Percentiles rank a stretch among this genome's conserved stretches.
These are phyloP conservation scores for Lycium ferocissimum DNA, from an alignment of 257 asterid genomes.

Conservation along the genomic window DNA sequence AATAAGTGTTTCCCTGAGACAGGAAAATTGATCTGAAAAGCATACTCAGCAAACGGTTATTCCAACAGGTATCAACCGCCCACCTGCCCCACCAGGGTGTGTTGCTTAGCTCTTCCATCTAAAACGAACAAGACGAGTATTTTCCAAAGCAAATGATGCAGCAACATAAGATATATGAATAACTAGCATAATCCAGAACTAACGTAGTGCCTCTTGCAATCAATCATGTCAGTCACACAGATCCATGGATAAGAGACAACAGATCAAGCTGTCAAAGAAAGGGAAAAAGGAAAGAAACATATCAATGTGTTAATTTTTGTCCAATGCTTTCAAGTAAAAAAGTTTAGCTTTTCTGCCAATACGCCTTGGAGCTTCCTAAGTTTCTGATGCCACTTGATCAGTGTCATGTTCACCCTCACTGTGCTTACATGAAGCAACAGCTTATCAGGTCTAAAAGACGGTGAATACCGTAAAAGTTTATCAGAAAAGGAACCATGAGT, in stretches of 20 bases:
- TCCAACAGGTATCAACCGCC: not conserved
- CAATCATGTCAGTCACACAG: not conserved
- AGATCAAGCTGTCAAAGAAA: not conserved
- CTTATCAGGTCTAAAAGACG: not conserved
- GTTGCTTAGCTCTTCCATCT: slow-evolving; percentile 7
- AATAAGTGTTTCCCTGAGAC: not conserved
- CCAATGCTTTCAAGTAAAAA: not conserved
- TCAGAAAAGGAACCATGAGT: not conserved
- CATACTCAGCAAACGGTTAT: not conserved
- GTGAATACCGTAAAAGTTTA: not conserved
- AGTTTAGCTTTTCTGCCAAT: not conserved
- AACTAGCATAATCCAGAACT: not conserved
- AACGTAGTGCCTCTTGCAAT: not conserved
- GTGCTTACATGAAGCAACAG: not conserved
- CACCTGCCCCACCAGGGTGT: not conserved
- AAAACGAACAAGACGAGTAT: not conserved
- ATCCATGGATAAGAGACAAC: not conserved
- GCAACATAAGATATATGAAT: not conserved
- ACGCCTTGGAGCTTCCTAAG: not conserved
- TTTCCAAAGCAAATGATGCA: not conserved
- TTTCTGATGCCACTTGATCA: not conserved
- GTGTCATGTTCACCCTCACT: not conserved
- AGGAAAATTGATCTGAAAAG: not conserved
- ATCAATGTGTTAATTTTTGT: not conserved
- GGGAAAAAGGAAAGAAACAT: not conserved